Conservation (phyloP, 345 rosid species). For the Eutrema heterophyllum region DNA sequence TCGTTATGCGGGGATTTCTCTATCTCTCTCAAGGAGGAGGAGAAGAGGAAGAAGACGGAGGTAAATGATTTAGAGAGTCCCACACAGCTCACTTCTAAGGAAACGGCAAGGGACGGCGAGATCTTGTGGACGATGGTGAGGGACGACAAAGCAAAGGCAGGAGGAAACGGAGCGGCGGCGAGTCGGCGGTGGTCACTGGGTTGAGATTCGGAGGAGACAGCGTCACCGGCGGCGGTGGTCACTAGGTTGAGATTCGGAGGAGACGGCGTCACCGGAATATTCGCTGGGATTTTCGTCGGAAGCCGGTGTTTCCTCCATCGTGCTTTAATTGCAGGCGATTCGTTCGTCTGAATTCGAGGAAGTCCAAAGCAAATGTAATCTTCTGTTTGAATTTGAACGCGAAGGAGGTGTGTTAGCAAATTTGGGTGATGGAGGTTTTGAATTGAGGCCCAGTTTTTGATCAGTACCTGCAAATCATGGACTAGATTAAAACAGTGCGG, state of each 20-base stretch:
- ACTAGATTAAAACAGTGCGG: conserved; percentile 50
- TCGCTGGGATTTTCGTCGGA: not conserved
- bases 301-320: conserved; percentile 25
- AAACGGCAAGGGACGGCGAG: too few species aligned
- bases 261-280: not conserved
- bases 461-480: conserved; percentile 77
- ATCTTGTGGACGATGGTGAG: too few species aligned
- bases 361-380: conserved; percentile 20
- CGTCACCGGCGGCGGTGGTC: too few species aligned
- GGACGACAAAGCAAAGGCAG: too few species aligned
- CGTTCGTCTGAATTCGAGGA: conserved; percentile 24
- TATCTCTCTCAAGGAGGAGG: not conserved
- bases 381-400: conserved; percentile 31
- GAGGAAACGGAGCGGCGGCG: too few species aligned
- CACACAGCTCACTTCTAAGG: conserved; percentile 54
- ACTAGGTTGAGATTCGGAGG: too few species aligned
- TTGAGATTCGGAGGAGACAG: too few species aligned
- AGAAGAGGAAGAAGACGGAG: not conserved
- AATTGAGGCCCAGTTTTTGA: conserved; percentile 67
- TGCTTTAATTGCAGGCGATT: conserved; percentile 27
- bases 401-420: conserved; percentile 11
- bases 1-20: not conserved
- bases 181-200: too few species aligned
- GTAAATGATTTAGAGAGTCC: conserved; percentile 27
- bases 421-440: conserved; percentile 41